A percentile compares a stretch with the other conserved stretches of the same genome.
Conservation (phyloP, 2,329 filamentous ascomycete species). For the Triangularia verruculosa region DNA sequence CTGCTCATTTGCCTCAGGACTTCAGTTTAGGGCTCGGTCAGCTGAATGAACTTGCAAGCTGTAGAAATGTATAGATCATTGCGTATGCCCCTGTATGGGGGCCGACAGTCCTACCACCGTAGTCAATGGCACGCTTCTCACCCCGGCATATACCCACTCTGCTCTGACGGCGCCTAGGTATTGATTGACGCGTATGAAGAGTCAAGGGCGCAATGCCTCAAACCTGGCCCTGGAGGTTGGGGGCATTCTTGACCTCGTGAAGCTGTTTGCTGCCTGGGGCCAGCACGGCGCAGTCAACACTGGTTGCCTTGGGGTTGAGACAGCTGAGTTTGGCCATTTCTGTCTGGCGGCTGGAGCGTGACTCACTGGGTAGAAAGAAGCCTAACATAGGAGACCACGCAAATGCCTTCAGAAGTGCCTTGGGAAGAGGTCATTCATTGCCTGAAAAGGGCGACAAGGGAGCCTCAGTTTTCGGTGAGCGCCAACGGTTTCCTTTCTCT, state of each 20-base stretch:
- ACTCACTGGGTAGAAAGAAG: not conserved
- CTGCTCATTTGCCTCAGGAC: not conserved
- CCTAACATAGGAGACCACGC: not conserved
- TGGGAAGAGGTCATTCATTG: not conserved
- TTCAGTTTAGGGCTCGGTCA: not conserved
- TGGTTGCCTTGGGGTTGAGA: not conserved
- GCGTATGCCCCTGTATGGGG: not conserved
- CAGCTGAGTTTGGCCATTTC: not conserved
- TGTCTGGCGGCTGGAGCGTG: not conserved
- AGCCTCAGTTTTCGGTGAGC: not conserved
- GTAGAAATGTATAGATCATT: too few species aligned
- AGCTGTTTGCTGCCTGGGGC: not conserved
- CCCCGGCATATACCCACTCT: too few species aligned
- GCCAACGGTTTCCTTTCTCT: not conserved
- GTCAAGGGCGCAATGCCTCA: too few species aligned
- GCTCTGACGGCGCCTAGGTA: too few species aligned
- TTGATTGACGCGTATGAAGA: not conserved
- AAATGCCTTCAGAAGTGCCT: not conserved
- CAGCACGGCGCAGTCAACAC: not conserved
- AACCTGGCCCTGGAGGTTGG: not conserved
- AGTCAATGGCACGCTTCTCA: not conserved
- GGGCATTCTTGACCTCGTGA: not conserved
- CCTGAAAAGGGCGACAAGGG: not conserved
- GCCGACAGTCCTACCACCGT: not conserved
- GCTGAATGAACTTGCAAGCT: not conserved